Base-by-base conservation (phyloP, 2,329 filamentous ascomycete genomes). In the Colletotrichum tofieldiae region DNA sequence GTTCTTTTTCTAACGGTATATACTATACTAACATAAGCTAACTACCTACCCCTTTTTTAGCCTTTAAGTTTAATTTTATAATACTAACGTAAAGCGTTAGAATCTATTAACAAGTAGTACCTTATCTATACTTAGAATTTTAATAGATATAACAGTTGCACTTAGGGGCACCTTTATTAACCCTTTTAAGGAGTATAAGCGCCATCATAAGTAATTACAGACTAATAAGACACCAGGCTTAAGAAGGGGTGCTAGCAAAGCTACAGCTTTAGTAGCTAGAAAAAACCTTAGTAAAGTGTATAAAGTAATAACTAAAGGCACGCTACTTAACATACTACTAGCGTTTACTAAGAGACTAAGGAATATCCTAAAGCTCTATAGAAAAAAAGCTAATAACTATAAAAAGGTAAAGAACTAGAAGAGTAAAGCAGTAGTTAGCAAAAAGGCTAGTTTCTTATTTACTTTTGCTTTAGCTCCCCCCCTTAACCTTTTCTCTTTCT, bases 341-440 rank as follows among this genome's bases (percentile, higher is more conserved):
- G 82, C 82, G 1, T 65, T 78, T 6, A 74, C 81, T 1, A 81
- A 84, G 64, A 82, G 82, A 0, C 72, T 83, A 14, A 77, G 79
- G n/a, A 76, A 76, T 3, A 74, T 81, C 2, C 82, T 82, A 0
- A 77, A 75, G 23, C 67, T 83, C 8, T 83, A 82, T 64, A 81
- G 82, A 5, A 81, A 83, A 39, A 75, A 81, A 16, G 76, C 80
- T 4, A 75, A 76, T 54, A 73, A 80, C 20, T 76, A 81, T 62
- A 77, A 77, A 0, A 72, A 77, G 1, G 77, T 84, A 12, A 77
- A 73, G 7, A 80, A 80, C 49, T 80, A 76, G 75, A 78, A 79
- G 35, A 78, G 76, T 47, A 82, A 81, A 0, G 76, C 77, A 2
- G 60, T 74, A 1, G 77, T 80, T 0, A 81, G 76, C 1, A 79